These are phyloP conservation scores for Paramicrosporidium saccamoebae DNA, from an alignment of 371 early-diverging fungal species.

Conservation along the genomic window DNA sequence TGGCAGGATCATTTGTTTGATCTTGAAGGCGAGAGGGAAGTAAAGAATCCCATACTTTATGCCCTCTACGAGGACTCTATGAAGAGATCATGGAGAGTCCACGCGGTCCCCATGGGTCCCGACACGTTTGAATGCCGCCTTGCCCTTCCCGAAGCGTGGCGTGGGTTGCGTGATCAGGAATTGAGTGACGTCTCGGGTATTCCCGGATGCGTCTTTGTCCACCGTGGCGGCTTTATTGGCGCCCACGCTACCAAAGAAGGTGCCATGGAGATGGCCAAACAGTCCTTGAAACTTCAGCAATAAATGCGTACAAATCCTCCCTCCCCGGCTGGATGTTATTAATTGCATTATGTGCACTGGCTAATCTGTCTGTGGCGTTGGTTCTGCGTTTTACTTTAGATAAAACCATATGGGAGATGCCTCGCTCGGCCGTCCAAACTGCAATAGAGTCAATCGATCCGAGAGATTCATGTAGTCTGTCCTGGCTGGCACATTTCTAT, in stretches of 20 bases:
- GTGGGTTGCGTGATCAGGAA: constrained; percentile 66
- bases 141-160: constrained; percentile 75
- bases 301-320: too few species aligned
- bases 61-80: constrained; percentile 48
- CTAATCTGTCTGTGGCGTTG: too few species aligned
- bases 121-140: constrained; percentile 54
- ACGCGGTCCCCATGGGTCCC: constrained; percentile 32
- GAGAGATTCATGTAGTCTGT: too few species aligned
- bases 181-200: constrained; percentile 35
- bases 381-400: too few species aligned
- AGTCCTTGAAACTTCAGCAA: constrained; percentile 7
- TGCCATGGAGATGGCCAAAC: constrained; percentile 22
- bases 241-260: constrained; percentile 30
- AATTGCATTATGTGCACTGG: too few species aligned
- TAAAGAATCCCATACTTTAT: constrained; percentile 17
- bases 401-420: too few species aligned
- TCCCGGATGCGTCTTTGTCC: constrained; percentile 68
- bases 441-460: too few species aligned
- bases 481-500: too few species aligned
- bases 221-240: constrained; percentile 76
- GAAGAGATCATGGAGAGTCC: constrained; percentile 26
- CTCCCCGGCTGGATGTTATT: too few species aligned
- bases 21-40: constrained; percentile 15
- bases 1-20: constrained; percentile 67
- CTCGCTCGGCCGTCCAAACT: too few species aligned